A percentile compares a stretch with the other conserved stretches of the same genome.
Evolutionary conservation across 768 basidiomycete species (phyloP).

Genomic region (Tricholoma saponaceum): DNA sequence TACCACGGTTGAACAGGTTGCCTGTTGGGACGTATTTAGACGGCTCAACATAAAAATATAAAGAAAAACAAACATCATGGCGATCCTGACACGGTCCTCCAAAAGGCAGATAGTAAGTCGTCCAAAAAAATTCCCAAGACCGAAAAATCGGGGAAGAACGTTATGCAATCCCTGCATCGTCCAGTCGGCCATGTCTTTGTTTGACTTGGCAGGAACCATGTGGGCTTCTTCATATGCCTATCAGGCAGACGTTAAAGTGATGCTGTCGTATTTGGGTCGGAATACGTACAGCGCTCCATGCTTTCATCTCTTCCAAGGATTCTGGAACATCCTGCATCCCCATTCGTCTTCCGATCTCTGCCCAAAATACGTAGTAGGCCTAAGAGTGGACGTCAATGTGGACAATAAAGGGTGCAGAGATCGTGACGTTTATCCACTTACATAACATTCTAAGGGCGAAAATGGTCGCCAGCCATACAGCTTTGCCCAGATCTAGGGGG

Average conservation of each 20-base stretch:
- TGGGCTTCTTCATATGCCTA: slow-evolving; percentile 37
- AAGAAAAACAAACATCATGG: slow-evolving; percentile 40
- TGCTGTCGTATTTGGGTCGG: neutral
- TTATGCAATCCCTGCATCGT: slow-evolving; percentile 40
- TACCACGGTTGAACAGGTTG: slow-evolving; percentile 32
- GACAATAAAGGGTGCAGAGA: neutral
- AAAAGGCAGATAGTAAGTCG: slow-evolving; percentile 33
- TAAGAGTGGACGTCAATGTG: slow-evolving; percentile 8
- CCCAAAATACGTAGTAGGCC: slow-evolving; percentile 42
- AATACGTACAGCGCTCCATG: slow-evolving; percentile 34
- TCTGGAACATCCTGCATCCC: slow-evolving; percentile 43
- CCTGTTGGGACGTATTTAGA: slow-evolving; percentile 19
- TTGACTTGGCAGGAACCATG: slow-evolving; percentile 40
- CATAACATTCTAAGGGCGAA: slow-evolving; percentile 40
- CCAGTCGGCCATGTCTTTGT: slow-evolving; percentile 32
- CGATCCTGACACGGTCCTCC: slow-evolving; percentile 40
- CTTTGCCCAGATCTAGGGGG: slow-evolving; percentile 32
- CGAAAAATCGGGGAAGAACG: slow-evolving; percentile 31
- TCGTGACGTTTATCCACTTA: slow-evolving; percentile 11
- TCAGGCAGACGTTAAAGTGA: neutral
- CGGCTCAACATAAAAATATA: neutral
- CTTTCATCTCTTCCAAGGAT: slow-evolving; percentile 29
- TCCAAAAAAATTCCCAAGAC: slow-evolving; percentile 32
- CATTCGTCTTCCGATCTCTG: slow-evolving; percentile 44
- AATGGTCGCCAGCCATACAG: slow-evolving; percentile 40